Conservation (phyloP, 129 eudicot genomes). For the Centaurea solstitialis region DNA sequence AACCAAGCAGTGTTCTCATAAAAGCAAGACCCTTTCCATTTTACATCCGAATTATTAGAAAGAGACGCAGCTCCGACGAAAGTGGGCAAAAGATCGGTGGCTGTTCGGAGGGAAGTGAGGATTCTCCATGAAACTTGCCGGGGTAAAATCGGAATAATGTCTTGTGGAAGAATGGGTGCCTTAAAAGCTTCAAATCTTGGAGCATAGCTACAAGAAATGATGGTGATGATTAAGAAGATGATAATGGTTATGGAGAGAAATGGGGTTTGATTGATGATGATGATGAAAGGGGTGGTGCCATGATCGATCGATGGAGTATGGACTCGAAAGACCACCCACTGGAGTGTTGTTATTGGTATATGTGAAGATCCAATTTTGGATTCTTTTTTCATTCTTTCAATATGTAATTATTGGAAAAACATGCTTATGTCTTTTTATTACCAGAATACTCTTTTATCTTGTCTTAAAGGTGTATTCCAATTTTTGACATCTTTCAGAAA, state of each 20-base stretch:
- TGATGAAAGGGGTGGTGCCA: not conserved
- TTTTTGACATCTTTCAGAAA: too few species aligned
- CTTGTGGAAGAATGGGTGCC: slow-evolving; percentile 62
- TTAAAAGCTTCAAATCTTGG: slow-evolving; percentile 36
- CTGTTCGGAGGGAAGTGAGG: slow-evolving; percentile 51
- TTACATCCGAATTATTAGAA: slow-evolving; percentile 22
- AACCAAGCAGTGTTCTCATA: slow-evolving; percentile 85
- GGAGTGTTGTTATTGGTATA: not conserved
- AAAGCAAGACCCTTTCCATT: slow-evolving; percentile 98
- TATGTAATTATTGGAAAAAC: not conserved
- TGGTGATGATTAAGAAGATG: slow-evolving; percentile 9
- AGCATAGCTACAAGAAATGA: slow-evolving; percentile 6
- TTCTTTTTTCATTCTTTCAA: too few species aligned
- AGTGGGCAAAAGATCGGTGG: slow-evolving; percentile 82
- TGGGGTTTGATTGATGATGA: slow-evolving; percentile 23
- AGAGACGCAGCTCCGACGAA: slow-evolving; percentile 80
- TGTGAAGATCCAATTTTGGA: slow-evolving; percentile 6
- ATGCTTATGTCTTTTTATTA: not conserved
- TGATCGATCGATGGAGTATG: not conserved
- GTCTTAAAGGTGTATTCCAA: not conserved
- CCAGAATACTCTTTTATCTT: not conserved
- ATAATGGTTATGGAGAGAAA: slow-evolving; percentile 10
- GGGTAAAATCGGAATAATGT: slow-evolving; percentile 76
- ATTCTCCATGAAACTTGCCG: slow-evolving; percentile 77
- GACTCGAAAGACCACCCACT: not conserved